Base-by-base conservation (phyloP, 441 rosid genomes). In the Erodium texanum region DNA sequence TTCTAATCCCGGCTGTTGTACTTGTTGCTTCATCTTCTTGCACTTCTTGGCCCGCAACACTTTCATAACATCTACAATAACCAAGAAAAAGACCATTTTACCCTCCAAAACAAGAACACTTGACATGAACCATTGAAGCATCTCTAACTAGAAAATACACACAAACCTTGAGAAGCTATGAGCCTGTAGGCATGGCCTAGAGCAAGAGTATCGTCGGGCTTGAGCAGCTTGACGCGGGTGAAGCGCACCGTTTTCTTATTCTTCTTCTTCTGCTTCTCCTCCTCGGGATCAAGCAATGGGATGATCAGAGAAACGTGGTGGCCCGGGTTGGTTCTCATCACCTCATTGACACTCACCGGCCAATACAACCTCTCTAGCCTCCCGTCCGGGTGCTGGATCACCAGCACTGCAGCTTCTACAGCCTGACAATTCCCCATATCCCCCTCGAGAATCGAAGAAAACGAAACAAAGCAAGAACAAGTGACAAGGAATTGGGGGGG, bases 371-470 rank as follows among this genome's bases (percentile, higher is more conserved):
- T 86, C 73, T 93, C 97, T 59, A 93, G 73, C 68, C 77, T 87
- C 11, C 98, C 98, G 48, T 71, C 68, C 2, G 98, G 97, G 68
- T 93, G 97, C 78, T 90, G 97, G 71, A 93, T 79, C 16, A 87
- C 98, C 56, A 93, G 76, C n/a, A 88, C 98, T 0, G 98, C 98
- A 0, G 98, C 98, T 68, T 90, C 97, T 18, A 93, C 80, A 29
- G 98, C 91, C 65, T 93, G 98, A 72, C 97, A 93, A 43, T 93
- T 93, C 20, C 98, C 98, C 98, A 90, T 93, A n/a, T n/a, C n/a
- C n/a, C 24, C 73, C 62, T 73, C 32, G 7, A 34, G 38, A 34
- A 34, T 7, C n/a, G n/a, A n/a, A n/a, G n/a, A n/a, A n/a, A n/a
- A n/a, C n/a, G n/a, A n/a, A 34, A 34, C 38, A 7, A 34, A 34